phyloP scores from a whole-genome alignment of 805 yeast species.

The Kluyveromyces wickerhamii region DNA sequence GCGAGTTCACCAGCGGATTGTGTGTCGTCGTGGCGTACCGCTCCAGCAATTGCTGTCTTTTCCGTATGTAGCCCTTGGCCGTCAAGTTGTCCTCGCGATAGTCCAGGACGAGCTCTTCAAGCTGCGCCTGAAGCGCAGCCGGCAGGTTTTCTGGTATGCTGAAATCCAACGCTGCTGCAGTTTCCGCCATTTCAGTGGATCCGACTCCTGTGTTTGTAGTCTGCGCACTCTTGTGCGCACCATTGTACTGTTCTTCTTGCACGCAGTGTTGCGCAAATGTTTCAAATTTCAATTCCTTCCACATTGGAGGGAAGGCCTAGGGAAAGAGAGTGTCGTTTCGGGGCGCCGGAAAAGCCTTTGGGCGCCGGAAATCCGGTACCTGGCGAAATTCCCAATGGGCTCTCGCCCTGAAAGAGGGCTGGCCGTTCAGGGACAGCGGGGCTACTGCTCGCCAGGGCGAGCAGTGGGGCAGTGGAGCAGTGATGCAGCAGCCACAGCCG shows the following conservation, averaged over 20 bases:
- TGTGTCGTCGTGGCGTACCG: conserved; percentile 9
- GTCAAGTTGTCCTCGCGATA: conserved; percentile 65
- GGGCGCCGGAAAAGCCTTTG: too few species aligned
- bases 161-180: conserved; percentile 33
- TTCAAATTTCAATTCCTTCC: neutral
- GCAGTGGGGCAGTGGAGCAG: too few species aligned
- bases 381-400: too few species aligned
- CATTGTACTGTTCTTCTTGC: neutral
- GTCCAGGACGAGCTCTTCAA: conserved; percentile 40
- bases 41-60: conserved; percentile 32
- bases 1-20: conserved; percentile 2
- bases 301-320: too few species aligned
- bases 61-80: conserved; percentile 61
- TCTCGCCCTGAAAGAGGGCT: too few species aligned
- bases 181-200: neutral
- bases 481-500: too few species aligned
- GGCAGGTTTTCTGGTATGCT: conserved; percentile 40
- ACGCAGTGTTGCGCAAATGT: neutral
- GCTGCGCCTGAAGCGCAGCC: conserved; percentile 28
- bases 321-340: too few species aligned
- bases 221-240: neutral
- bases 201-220: neutral
- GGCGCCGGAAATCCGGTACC: too few species aligned
- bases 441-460: too few species aligned
- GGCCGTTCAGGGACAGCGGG: too few species aligned